Conservation (phyloP, 2,329 filamentous ascomycete species). For the Diaporthe amygdali region DNA sequence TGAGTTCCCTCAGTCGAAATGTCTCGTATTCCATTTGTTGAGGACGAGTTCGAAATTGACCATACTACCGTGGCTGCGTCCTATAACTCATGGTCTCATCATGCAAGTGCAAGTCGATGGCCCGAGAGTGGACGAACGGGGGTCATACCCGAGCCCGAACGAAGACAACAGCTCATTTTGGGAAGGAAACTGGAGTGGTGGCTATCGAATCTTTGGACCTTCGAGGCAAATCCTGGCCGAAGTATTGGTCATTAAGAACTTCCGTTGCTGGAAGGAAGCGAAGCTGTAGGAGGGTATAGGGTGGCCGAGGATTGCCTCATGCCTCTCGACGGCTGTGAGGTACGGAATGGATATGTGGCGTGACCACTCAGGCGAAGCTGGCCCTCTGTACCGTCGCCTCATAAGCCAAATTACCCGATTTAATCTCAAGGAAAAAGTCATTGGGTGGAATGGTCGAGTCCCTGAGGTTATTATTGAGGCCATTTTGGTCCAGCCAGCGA, state of each 20-base stretch:
- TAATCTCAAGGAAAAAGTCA: neutral
- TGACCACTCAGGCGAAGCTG: neutral
- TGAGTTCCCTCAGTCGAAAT: neutral
- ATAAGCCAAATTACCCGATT: no score
- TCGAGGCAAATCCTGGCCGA: neutral
- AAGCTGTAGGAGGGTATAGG: neutral
- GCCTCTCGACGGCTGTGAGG: neutral
- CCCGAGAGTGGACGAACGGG: neutral
- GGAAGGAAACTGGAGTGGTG: neutral
- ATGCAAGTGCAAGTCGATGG: neutral
- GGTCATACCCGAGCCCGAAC: neutral
- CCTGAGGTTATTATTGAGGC: neutral
- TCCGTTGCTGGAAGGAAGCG: neutral
- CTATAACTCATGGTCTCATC: neutral
- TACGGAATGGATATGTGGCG: neutral
- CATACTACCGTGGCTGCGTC: neutral
- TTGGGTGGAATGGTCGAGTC: neutral
- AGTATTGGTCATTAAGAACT: no score
- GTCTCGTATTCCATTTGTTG: neutral
- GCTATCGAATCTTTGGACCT: neutral
- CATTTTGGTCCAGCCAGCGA: neutral
- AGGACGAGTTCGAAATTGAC: neutral
- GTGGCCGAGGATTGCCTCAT: neutral
- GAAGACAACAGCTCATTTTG: no score
- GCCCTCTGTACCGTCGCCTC: neutral